Percentiles rank a stretch among this genome's conserved stretches.
These are phyloP conservation scores for Thelonectria rubi DNA, from an alignment of 2,329 filamentous ascomycete species.

Conservation along the genomic window DNA sequence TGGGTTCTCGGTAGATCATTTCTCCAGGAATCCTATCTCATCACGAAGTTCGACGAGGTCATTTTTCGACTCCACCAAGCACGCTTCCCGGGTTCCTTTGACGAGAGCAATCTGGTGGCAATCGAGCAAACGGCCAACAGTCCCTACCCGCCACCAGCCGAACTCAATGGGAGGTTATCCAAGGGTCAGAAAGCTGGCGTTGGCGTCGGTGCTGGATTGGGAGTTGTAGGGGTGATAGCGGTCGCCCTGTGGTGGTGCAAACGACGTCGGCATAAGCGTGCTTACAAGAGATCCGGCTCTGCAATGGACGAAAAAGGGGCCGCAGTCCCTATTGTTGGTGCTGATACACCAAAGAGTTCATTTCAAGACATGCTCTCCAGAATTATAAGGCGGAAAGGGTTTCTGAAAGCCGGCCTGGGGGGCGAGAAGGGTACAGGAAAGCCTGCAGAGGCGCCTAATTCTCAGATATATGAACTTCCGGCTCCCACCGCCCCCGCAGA, in stretches of 20 bases:
- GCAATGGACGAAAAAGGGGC: conserved; percentile 49
- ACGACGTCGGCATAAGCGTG: conserved; percentile 45
- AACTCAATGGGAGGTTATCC: conserved; percentile 45
- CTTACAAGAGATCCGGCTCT: conserved; percentile 34
- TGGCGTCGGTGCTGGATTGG: conserved; percentile 53
- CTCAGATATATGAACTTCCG: conserved; percentile 63
- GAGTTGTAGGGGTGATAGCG: conserved; percentile 41
- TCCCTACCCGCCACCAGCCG: conserved; percentile 54
- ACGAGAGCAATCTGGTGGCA: conserved; percentile 52
- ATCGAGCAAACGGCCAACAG: conserved; percentile 57
- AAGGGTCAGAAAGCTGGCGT: conserved; percentile 57
- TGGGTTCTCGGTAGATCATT: conserved; percentile 74
- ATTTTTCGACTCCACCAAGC: conserved; percentile 66
- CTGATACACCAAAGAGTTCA: conserved; percentile 37
- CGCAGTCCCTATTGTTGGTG: conserved; percentile 46
- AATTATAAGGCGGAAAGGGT: conserved; percentile 50
- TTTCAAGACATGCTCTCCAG: conserved; percentile 51
- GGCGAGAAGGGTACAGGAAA: conserved; percentile 37
- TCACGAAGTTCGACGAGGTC: conserved; percentile 64
- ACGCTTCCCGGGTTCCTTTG: conserved; percentile 56
- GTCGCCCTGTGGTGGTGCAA: conserved; percentile 48
- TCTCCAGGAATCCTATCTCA: conserved; percentile 73
- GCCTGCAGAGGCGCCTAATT: conserved; percentile 50
- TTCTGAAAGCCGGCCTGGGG: conserved; percentile 36
- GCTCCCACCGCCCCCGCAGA: conserved; percentile 58